phyloP scores from a whole-genome alignment of 345 rosid genomes.

The Rubroshorea leprosula region DNA sequence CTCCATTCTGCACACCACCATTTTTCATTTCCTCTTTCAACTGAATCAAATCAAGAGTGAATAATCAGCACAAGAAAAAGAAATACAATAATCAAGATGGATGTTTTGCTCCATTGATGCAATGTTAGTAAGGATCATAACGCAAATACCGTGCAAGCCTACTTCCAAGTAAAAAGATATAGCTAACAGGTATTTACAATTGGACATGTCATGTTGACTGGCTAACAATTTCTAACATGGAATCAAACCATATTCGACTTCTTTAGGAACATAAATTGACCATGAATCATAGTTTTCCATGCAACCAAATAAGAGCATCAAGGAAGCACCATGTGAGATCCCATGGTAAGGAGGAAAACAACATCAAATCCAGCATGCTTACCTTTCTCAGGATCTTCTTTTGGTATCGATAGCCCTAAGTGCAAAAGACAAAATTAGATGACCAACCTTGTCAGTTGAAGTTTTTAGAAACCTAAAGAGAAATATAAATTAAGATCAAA shows the following conservation, averaged over 20 bases:
- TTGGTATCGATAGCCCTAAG: slow-evolving; percentile 85
- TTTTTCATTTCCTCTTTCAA: slow-evolving; percentile 32
- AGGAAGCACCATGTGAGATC: too few species aligned
- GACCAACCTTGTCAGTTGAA: slow-evolving; percentile 16
- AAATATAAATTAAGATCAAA: background rate
- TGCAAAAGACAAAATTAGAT: slow-evolving; percentile 1
- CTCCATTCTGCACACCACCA: slow-evolving; percentile 28
- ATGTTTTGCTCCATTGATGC: background rate
- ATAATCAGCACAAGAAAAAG: slow-evolving; percentile 6
- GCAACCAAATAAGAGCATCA: too few species aligned
- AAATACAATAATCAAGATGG: background rate
- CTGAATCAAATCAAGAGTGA: slow-evolving; percentile 23
- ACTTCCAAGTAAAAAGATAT: too few species aligned
- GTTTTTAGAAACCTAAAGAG: background rate
- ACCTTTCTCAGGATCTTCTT: slow-evolving; percentile 78
- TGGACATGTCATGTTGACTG: too few species aligned
- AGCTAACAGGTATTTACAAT: too few species aligned
- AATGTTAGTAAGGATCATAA: too few species aligned
- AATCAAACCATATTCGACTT: too few species aligned
- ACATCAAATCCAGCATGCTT: slow-evolving; percentile 10
- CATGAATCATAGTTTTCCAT: too few species aligned
- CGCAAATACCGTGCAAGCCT: too few species aligned
- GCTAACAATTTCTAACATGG: too few species aligned
- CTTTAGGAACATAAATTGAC: too few species aligned
- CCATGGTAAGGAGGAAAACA: background rate